Base-by-base conservation (phyloP, 129 eudicot species). In the Apium graveolens region DNA sequence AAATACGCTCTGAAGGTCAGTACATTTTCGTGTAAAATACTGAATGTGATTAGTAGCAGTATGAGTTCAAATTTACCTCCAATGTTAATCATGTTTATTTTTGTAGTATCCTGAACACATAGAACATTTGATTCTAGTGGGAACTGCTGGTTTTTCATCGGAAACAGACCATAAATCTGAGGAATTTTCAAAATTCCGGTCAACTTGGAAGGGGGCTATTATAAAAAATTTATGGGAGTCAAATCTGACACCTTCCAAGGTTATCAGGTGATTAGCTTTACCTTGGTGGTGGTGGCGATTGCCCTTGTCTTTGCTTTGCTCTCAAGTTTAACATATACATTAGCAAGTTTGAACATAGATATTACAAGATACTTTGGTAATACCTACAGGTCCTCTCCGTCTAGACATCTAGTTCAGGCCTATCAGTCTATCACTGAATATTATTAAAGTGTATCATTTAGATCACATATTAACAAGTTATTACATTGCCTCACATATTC, bases 151-250 rank as follows among this genome's bases (percentile, higher is more conserved):
- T 77, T 86, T 94, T 77, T 77, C 97, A 48, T 85, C 96, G 37
- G 96, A 91, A 76, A 55, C 88, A 53, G 98, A 93, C 35, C 85
- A 87, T 41, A 88, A 55, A 82, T 87, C 93, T 78, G 96, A 89
- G 85, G 68, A 90, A 82, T 83, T 94, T 39, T 78, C 84, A 32
- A 86, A 81, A 45, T 91, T 94, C 51, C 88, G 86, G 82, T 89
- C 90, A 85, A 89, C 98, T 27, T 94, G 98, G 98, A 94, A 86
- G 83, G 98, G 98, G 73, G 96, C 96, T 80, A 74, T 94, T 62
- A 5, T 91, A 78, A 94, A 91, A 83, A 93, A 89, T 83, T 81
- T 94, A 45, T 94, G 98, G 98, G 97, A 91, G 86, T 91, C 97
- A 80, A 94, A 94, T 82, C 88, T 94, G 80, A 94, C 98, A 73